Percentiles rank a stretch among this genome's conserved stretches.
These are phyloP conservation scores for Rehmannia glutinosa DNA, from an alignment of 257 asterid species.

Conservation along the genomic window DNA sequence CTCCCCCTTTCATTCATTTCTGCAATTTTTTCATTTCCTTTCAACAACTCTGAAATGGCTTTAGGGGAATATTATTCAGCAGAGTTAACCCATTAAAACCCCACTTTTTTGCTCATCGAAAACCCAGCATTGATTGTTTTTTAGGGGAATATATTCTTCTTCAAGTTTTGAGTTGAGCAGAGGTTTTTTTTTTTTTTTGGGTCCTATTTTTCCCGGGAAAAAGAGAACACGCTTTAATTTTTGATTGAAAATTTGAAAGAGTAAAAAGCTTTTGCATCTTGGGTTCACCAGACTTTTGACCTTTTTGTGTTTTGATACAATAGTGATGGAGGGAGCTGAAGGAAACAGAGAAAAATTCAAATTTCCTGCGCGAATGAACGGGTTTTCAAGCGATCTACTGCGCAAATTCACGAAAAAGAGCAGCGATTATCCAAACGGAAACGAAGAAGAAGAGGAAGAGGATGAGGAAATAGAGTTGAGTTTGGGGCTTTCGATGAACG, in stretches of 20 bases:
- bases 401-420: constrained; percentile 15
- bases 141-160: neutral
- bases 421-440: neutral
- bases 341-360: constrained; percentile 14
- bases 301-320: neutral
- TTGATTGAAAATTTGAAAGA: neutral
- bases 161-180: neutral
- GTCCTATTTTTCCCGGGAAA: neutral
- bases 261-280: no score
- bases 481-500: constrained; percentile 77
- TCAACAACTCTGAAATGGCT: constrained; percentile 9
- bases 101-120: no score
- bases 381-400: constrained; percentile 37
- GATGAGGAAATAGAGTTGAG: constrained; percentile 57
- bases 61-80: constrained; percentile 9
- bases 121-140: neutral
- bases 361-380: no score
- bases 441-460: constrained; percentile 10
- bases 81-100: neutral
- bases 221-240: constrained; percentile 21
- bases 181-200: neutral
- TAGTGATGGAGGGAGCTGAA: constrained; percentile 35
- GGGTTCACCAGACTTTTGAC: neutral
- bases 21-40: neutral
- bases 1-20: neutral